phyloP scores from a whole-genome alignment of 306 rosid species.

The Castanospermum australe region DNA sequence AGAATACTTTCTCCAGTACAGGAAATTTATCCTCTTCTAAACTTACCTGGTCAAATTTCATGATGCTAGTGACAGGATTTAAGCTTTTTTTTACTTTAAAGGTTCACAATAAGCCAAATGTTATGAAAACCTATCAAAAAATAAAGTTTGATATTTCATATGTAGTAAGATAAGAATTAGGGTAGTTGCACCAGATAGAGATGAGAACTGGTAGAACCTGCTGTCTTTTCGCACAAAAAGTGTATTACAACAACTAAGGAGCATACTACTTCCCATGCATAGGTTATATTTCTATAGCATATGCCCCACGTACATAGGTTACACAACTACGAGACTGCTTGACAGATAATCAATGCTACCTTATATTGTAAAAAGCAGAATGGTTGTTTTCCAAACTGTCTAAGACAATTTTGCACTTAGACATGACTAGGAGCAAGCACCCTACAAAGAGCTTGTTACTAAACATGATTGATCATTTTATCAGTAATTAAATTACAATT shows the following conservation, averaged over 20 bases:
- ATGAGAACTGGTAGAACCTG: too few relatives aligned
- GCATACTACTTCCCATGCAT: background rate
- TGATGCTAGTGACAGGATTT: background rate
- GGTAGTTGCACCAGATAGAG: too few relatives aligned
- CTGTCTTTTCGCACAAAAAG: too few relatives aligned
- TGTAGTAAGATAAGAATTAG: too few relatives aligned
- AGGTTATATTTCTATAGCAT: background rate
- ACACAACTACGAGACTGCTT: background rate
- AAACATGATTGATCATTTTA: background rate
- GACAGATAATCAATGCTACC: background rate
- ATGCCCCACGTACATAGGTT: background rate
- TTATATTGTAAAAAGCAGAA: background rate
- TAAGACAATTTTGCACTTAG: background rate
- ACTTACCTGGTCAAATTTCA: background rate
- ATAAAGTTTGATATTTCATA: background rate
- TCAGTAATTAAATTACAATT: background rate
- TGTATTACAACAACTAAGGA: too few relatives aligned
- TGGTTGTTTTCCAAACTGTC: background rate
- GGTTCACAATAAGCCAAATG: background rate
- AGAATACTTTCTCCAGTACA: constrained; percentile 9
- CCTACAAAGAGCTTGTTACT: background rate
- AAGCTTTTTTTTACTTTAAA: background rate
- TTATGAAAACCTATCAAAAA: background rate
- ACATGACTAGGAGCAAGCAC: background rate
- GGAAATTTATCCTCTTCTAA: background rate